A percentile compares a stretch with the other conserved stretches of the same genome.
Conservation (phyloP, 1,284 basidiomycete species). For the Austroboletus novae-zelandiae region DNA sequence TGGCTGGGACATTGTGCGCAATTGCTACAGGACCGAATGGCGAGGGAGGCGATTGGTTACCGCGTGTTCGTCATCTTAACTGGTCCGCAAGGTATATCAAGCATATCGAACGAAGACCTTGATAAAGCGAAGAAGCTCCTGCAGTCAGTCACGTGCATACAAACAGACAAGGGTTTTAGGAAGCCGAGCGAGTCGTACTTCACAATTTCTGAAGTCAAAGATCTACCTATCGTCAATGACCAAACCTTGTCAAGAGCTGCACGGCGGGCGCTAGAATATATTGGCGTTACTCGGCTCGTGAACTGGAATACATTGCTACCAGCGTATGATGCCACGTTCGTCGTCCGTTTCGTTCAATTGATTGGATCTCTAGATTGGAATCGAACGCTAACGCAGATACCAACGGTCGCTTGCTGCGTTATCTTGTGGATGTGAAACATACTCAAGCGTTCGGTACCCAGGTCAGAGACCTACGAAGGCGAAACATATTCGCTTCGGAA, state of each 20-base stretch:
- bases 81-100: neutral
- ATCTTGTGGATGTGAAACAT: neutral
- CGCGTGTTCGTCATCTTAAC: neutral
- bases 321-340: neutral
- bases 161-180: neutral
- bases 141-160: neutral
- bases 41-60: neutral
- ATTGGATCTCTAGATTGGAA: slow-evolving; percentile 11
- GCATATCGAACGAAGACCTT: neutral
- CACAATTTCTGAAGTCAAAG: too few relatives aligned
- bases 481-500: slow-evolving; percentile 10
- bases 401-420: slow-evolving; percentile 13
- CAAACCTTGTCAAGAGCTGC: neutral
- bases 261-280: neutral
- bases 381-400: slow-evolving; percentile 9
- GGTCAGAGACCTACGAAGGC: slow-evolving; percentile 2
- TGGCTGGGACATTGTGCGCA: slow-evolving; percentile 19
- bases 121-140: neutral
- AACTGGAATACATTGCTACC: slow-evolving; percentile 5
- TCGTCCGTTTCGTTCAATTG: neutral
- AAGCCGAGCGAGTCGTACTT: neutral
- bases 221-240: neutral
- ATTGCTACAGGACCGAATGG: neutral
- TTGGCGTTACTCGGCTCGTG: slow-evolving; percentile 7
- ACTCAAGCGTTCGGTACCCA: too few relatives aligned